A percentile compares a stretch with the other conserved stretches of the same genome.
phyloP scores from a whole-genome alignment of 192 early-diverging fungal species.

The Cladochytrium replicatum region DNA sequence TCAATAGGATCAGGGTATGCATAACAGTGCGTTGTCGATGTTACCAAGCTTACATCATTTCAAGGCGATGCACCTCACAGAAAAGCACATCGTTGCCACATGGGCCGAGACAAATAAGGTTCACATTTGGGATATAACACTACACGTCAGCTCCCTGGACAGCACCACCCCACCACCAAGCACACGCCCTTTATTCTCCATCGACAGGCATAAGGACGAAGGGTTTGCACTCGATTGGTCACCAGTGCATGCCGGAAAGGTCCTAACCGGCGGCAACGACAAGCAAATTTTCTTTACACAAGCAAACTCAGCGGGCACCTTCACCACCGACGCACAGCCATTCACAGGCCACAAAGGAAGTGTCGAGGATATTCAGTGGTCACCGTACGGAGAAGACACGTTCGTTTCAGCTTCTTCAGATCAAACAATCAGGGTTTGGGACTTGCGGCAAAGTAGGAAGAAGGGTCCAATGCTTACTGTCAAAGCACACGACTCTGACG shows the following conservation, averaged over 20 bases:
- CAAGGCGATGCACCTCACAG: slow-evolving; percentile 59
- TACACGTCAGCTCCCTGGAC: slow-evolving; percentile 65
- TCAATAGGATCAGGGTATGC: slow-evolving; percentile 76
- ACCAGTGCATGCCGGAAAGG: slow-evolving; percentile 21
- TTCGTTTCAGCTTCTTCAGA: slow-evolving; percentile 91
- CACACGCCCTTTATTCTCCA: slow-evolving; percentile 64
- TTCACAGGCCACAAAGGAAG: slow-evolving; percentile 78
- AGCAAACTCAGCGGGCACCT: slow-evolving; percentile 47
- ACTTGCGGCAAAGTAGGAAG: slow-evolving; percentile 72
- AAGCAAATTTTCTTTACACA: slow-evolving; percentile 77
- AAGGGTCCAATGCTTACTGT: slow-evolving; percentile 66
- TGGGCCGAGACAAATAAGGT: slow-evolving; percentile 97
- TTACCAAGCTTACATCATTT: slow-evolving; percentile 1
- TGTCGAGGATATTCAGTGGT: slow-evolving; percentile 98
- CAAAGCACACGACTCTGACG: slow-evolving; percentile 74
- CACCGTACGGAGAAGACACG: slow-evolving; percentile 74
- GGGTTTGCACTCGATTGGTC: slow-evolving; percentile 98
- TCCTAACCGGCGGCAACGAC: slow-evolving; percentile 79
- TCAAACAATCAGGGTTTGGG: slow-evolving; percentile 91
- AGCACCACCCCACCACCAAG: slow-evolving; percentile 54
- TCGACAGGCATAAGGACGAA: slow-evolving; percentile 75
- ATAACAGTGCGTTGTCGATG: slow-evolving; percentile 5
- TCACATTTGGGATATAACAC: slow-evolving; percentile 80
- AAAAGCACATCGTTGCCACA: slow-evolving; percentile 73
- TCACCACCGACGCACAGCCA: slow-evolving; percentile 61